Evolutionary conservation across 495 filamentous ascomycete species (phyloP), one percentile per base, ranked within the genome.

Genomic region (Saxophila tyrrhenica): DNA sequence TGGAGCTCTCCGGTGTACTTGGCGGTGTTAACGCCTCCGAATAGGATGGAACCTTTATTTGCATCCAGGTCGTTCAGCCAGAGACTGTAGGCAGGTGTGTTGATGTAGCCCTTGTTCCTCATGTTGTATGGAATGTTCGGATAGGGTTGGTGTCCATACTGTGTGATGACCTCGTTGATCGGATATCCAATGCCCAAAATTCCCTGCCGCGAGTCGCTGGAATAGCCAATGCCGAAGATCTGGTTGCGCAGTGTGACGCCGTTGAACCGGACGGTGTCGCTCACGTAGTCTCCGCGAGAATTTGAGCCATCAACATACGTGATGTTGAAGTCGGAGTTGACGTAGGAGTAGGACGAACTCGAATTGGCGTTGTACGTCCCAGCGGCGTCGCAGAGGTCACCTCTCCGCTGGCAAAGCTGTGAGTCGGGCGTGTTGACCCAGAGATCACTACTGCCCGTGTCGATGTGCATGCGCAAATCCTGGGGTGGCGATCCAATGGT

Each of bases 141-240:
- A 68, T 97, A 98, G 1, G 81, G 49, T 13, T 68, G 51, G 53
- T 73, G 69, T 1, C 75, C 73, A 35, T 78, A 71, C 51, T 78
- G 77, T 58, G 86, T 82, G 55, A 86, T 81, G 7, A 86, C 88
- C 67, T 95, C 90, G 63, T 95, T 89, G 45, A 78, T 62, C 1
- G 76, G 57, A 62, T 96, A 96, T n/a, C 91, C 90, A 57, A 98
- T 87, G 29, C 92, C 92, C 45, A 98, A 71, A 22, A 98, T 90
- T 38, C 89, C 89, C 68, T 89, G 81, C 62, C 53, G 29, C 42
- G 86, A 87, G 20, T 71, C 75, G 39, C 87, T 89, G 1, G 68
- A 63, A 66, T 88, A 89, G 3, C 88, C 92, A 58, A 96, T 75
- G 19, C 91, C 92, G 66, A 97, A 92, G 65, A 95, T 88, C 41